Percentiles rank a stretch among this genome's conserved stretches.
Conservation (phyloP, 306 rosid species). For the Adenanthera pavonina region DNA sequence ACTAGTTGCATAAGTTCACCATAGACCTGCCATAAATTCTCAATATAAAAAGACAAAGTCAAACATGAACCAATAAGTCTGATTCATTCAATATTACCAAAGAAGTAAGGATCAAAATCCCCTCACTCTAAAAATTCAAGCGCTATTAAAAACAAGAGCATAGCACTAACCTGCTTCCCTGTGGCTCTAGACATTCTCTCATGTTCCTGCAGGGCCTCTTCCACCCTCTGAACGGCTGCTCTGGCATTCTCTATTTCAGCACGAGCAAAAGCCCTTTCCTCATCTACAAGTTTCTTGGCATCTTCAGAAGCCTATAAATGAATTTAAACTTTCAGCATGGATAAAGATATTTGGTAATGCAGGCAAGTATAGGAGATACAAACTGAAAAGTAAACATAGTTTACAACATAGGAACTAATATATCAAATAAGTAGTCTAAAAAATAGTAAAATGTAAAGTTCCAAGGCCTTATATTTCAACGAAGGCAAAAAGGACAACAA, state of each 20-base stretch:
- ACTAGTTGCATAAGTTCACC: conserved; percentile 28
- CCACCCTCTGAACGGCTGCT: conserved; percentile 92
- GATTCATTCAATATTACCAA: not conserved
- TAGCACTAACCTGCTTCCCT: conserved; percentile 74
- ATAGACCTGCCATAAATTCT: conserved; percentile 8
- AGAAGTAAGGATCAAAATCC: conserved; percentile 16
- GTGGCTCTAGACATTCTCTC: conserved; percentile 69
- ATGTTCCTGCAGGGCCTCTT: conserved; percentile 84
- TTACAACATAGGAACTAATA: conserved; percentile 6
- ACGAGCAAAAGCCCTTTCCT: conserved; percentile 96
- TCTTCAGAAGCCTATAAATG: conserved; percentile 87
- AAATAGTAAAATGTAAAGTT: not conserved
- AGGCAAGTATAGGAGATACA: not conserved
- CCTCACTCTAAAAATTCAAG: not conserved
- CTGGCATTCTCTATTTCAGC: conserved; percentile 91
- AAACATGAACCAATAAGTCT: not conserved
- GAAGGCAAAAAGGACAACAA: not conserved
- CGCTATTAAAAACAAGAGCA: conserved; percentile 2
- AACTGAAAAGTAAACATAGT: conserved; percentile 3
- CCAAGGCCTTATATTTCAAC: not conserved
- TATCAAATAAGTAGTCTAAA: not conserved
- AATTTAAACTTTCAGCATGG: conserved; percentile 34
- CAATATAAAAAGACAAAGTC: conserved; percentile 2
- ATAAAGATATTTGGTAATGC: not conserved
- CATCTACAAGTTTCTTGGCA: conserved; percentile 86